phyloP scores from a whole-genome alignment of 306 rosid species.

The Rubus parviflorus region DNA sequence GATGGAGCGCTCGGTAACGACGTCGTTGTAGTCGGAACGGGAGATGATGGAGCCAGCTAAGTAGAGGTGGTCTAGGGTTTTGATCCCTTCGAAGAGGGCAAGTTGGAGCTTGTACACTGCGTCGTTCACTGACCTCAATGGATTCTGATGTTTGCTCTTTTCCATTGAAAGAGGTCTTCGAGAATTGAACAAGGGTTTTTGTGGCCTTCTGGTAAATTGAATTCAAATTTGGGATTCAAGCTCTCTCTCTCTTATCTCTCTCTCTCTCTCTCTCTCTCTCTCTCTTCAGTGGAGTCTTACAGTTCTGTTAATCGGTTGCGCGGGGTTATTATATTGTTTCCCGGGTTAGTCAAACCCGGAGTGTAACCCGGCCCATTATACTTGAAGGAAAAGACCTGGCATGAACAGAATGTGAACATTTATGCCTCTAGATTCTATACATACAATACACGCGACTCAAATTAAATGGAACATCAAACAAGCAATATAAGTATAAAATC shows the following conservation, averaged over 20 bases:
- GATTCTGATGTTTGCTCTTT: slow-evolving; percentile 26
- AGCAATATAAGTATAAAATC: too few species aligned
- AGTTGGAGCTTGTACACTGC: slow-evolving; percentile 66
- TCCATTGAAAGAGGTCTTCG: slow-evolving; percentile 35
- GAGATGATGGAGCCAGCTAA: slow-evolving; percentile 80
- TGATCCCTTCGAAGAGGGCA: slow-evolving; percentile 65
- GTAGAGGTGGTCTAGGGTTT: slow-evolving; percentile 62
- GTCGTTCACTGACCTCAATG: slow-evolving; percentile 43
- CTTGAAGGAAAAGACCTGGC: too few species aligned
- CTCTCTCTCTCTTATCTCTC: background rate
- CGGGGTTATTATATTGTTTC: background rate
- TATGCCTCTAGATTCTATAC: too few species aligned
- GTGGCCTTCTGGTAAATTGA: background rate
- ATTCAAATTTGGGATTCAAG: background rate
- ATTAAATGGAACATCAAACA: too few species aligned
- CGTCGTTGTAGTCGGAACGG: slow-evolving; percentile 76
- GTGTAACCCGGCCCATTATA: too few species aligned
- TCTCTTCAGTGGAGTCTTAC: background rate
- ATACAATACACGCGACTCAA: too few species aligned
- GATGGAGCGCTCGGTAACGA: slow-evolving; percentile 79
- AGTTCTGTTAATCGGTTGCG: background rate
- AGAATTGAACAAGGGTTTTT: background rate
- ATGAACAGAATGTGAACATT: too few species aligned
- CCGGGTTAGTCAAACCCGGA: too few species aligned
- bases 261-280: background rate